Percentiles rank a stretch among this genome's conserved stretches.
Evolutionary conservation across 2,329 filamentous ascomycete species (phyloP).

Genomic region (Calycina herbarum): DNA sequence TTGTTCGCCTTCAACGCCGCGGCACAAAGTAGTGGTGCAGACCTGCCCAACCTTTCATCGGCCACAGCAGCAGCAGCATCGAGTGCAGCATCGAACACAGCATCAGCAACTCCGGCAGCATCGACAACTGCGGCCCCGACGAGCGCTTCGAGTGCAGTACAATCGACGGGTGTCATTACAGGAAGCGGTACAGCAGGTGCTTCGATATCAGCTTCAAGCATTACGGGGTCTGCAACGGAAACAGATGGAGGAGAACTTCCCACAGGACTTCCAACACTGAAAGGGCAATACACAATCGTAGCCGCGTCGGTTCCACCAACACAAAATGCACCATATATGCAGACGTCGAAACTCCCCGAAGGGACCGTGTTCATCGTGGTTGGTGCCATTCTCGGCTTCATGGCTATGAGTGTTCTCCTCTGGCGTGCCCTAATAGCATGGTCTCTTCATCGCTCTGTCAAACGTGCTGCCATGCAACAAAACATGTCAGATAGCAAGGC

Average conservation of each 20-base stretch:
- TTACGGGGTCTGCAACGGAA: conserved; percentile 16
- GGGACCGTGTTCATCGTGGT: conserved; percentile 97
- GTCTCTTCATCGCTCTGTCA: conserved; percentile 88
- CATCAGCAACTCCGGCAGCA: conserved; percentile 14
- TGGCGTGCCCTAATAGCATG: conserved; percentile 90
- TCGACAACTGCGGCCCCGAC: conserved; percentile 11
- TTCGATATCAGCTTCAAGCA: conserved; percentile 7
- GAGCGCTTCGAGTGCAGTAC: conserved; percentile 1
- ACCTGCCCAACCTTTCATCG: conserved; percentile 29
- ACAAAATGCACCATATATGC: conserved; percentile 85
- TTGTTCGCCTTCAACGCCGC: conserved; percentile 25
- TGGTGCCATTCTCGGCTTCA: conserved; percentile 80
- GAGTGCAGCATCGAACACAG: conserved; percentile 25
- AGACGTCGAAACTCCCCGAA: conserved; percentile 79
- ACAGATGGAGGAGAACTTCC: conserved; percentile 15
- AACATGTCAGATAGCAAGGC: conserved; percentile 70
- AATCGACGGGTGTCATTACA: conserved; percentile 21
- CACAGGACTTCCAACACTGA: conserved; percentile 51
- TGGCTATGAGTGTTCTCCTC: conserved; percentile 76
- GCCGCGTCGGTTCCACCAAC: conserved; percentile 79
- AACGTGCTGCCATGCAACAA: conserved; percentile 77
- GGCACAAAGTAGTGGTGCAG: conserved; percentile 15
- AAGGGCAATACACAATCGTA: conserved; percentile 63
- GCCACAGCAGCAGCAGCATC: conserved; percentile 23
- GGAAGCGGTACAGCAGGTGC: conserved; percentile 20